Evolutionary conservation across 169 alveolate species (phyloP), one percentile per base, ranked within the genome.

Genomic region (Cryptosporidium sp.): DNA sequence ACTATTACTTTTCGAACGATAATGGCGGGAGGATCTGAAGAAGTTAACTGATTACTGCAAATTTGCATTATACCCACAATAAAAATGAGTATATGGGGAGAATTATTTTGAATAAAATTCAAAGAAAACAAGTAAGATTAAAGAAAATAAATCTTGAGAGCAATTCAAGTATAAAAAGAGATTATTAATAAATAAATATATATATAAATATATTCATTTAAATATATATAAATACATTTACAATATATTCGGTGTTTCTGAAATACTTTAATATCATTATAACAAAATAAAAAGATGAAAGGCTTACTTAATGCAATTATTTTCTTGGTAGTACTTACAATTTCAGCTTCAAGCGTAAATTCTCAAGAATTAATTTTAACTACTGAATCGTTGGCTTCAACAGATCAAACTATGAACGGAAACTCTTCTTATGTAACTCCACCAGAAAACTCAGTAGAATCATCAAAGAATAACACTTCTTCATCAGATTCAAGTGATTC

Each of bases 401-500:
- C 39, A 33, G 65, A 7, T 4, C 33, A 29, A 23, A 7, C 23
- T 33, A 55, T 8, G 33, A 3, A 18, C 23, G 14, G 16, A 52
- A 52, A 43, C 35, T 26, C n/a, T 23, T 73, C 86, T 3, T 73
- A 21, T 73, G 86, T 73, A 3, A 3, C 52, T 16, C 86, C 86
- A 51, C 86, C 86, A 31, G 18, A 4, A 58, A 73, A 65, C 14
- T 65, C 68, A 55, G 31, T 23, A n/a, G 29, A 55, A 23, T 6
- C 41, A 50, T 10, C 37, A 3, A 65, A 31, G 29, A 50, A 73
- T 12, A 18, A 73, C 29, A 37, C 61, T 51, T 29, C 80, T 18
- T 50, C 85, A 58, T 51, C 86, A 58, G 86, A 73, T 31, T 48
- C 86, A 3, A 51, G 70, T 51, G 86, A 73, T 37, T 14, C 69